These are phyloP conservation scores for Fusarium sp. DNA, from an alignment of 2,329 filamentous ascomycete species.

Conservation along the genomic window DNA sequence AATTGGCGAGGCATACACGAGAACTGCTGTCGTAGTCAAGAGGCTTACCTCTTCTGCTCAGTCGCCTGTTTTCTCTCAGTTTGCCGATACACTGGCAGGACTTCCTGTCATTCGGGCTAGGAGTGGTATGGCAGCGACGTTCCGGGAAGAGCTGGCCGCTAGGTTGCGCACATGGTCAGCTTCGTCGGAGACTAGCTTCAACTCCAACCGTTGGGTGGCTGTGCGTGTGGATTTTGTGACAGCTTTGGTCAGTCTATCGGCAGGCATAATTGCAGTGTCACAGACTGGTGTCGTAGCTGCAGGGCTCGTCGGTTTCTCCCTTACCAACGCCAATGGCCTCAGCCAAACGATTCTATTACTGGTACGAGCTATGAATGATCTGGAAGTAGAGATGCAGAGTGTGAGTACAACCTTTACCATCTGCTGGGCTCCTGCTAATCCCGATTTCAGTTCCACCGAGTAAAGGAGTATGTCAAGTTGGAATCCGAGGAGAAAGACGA, in stretches of 20 bases:
- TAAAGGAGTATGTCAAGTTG: constrained; percentile 63
- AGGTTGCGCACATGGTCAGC: constrained; percentile 63
- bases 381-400: constrained; percentile 69
- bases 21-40: constrained; percentile 62
- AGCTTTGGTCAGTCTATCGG: constrained; percentile 64
- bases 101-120: constrained; percentile 66
- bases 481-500: constrained; percentile 60
- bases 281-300: constrained; percentile 62
- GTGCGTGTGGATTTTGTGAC: constrained; percentile 68
- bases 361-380: constrained; percentile 67
- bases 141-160: constrained; percentile 63
- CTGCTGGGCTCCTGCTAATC: constrained; percentile 22
- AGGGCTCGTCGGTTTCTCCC: constrained; percentile 68
- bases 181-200: constrained; percentile 64
- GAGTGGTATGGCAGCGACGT: constrained; percentile 62
- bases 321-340: constrained; percentile 68
- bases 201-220: constrained; percentile 70
- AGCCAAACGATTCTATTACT: constrained; percentile 65
- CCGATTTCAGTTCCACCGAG: constrained; percentile 58
- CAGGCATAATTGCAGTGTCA: constrained; percentile 66
- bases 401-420: constrained; percentile 52
- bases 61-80: constrained; percentile 70
- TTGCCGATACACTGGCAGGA: constrained; percentile 66
- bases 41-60: constrained; percentile 61
- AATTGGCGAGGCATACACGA: constrained; percentile 65